Evolutionary conservation across 345 rosid genomes (phyloP), one percentile per base, ranked within the genome.

Genomic region (Gossypium mustelinum): DNA sequence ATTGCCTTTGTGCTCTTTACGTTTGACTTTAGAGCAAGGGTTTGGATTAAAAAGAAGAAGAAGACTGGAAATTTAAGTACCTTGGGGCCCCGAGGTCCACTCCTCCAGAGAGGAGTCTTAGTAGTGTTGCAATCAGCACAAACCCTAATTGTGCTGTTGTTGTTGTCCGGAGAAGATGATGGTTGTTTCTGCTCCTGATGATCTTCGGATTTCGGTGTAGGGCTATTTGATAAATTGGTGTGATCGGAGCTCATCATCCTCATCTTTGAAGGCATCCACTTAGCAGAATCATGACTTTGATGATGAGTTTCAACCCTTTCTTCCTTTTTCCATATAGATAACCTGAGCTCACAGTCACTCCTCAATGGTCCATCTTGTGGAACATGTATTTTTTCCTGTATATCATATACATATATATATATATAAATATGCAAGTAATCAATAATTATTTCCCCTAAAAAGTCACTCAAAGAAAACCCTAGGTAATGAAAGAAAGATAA

Each of bases 21-120:
- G 25, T 4, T 65, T 9, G 52, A 20, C 12, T 44, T 12, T 66
- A 66, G 34, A n/a, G 48, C 14, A 22, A 20, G 57, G 16, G 65
- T 52, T 50, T 47, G 18, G 63, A 41, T 64, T 5, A 11, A 25
- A 16, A 74, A 29, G 41, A 34, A 34, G 41, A 34, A 34, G 41
- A 13, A 18, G 5, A 78, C 39, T 57, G 14, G 43, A 14, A 18
- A 61, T 1, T 64, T n/a, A 17, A 64, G 55, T 86, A 93, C 98
- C 98, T 91, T 94, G 50, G 98, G 98, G 65, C 98, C 98, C 80
- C 87, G 81, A 2, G 97, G 97, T 25, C 97, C 98, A 67, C 98
- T 91, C 79, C 98, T 87, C 98, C 98, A 94, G 73, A 94, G 94
- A 79, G 98, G 98, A 77, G 98, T 94, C 78, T 94, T 94, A 12